Percentiles rank a stretch among this genome's conserved stretches.
Evolutionary conservation across 371 early-diverging fungal genomes (phyloP).

Genomic region (Rhizopus sp.): DNA sequence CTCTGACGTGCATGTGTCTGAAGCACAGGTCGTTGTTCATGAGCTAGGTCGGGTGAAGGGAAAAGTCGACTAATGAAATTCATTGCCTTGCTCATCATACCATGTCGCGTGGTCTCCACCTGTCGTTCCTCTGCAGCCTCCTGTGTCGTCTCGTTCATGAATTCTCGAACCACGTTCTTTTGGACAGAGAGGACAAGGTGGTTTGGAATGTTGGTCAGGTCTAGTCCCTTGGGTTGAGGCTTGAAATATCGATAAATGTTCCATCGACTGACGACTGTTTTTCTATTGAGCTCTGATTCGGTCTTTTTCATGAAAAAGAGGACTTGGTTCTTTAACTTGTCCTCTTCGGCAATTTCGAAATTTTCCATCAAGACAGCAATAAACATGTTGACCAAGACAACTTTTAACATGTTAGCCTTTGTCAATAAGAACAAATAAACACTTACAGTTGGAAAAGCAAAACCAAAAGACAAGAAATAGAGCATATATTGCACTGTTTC

Average conservation of each 20-base stretch:
- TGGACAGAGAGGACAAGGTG: slow-evolving; percentile 47
- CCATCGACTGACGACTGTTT: slow-evolving; percentile 52
- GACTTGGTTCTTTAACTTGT: slow-evolving; percentile 60
- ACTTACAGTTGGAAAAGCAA: slow-evolving; percentile 68
- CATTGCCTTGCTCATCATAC: slow-evolving; percentile 8
- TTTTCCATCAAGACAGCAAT: slow-evolving; percentile 72
- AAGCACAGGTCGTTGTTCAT: slow-evolving; percentile 9
- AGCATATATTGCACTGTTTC: slow-evolving; percentile 50
- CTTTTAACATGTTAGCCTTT: slow-evolving; percentile 19
- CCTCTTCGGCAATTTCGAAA: slow-evolving; percentile 64
- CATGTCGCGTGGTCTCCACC: not conserved
- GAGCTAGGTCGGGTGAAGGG: slow-evolving; percentile 12
- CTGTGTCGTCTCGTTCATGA: slow-evolving; percentile 38
- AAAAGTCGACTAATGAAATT: slow-evolving; percentile 14
- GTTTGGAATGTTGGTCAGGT: slow-evolving; percentile 42
- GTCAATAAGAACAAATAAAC: not conserved
- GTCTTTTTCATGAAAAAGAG: slow-evolving; percentile 47
- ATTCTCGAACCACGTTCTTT: slow-evolving; percentile 54
- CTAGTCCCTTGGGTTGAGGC: slow-evolving; percentile 50
- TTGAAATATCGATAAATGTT: slow-evolving; percentile 57
- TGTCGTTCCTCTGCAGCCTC: not conserved
- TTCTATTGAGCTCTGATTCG: slow-evolving; percentile 38
- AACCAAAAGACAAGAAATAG: slow-evolving; percentile 66
- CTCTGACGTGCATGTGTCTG: not conserved
- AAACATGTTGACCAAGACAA: slow-evolving; percentile 64